phyloP scores from a whole-genome alignment of 2,329 filamentous ascomycete genomes.

The Fusarium tupiense region DNA sequence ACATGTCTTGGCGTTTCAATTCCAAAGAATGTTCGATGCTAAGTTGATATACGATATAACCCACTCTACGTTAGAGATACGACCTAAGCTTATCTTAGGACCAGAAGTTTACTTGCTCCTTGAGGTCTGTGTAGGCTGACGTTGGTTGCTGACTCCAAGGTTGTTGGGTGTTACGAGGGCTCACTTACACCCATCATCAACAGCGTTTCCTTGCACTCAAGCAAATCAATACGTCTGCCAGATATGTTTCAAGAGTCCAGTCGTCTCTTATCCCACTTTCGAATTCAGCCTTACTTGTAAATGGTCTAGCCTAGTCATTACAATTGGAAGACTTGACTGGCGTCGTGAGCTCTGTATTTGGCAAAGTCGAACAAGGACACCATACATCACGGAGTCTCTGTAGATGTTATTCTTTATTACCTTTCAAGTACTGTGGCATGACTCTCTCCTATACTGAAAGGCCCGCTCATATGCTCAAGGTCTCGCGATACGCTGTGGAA shows the following conservation, averaged over 20 bases:
- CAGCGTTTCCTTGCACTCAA: neutral
- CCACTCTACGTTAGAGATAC: neutral
- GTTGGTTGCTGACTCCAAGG: neutral
- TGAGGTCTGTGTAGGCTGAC: neutral
- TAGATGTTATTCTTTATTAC: neutral
- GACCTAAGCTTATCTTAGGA: neutral
- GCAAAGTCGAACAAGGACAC: neutral
- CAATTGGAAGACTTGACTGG: neutral
- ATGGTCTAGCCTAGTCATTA: too few species aligned
- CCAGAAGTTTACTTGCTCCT: neutral
- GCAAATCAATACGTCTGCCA: neutral
- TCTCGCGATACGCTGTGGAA: neutral
- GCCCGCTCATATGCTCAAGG: neutral
- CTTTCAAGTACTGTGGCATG: neutral
- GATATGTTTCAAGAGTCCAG: neutral
- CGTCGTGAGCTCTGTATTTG: neutral
- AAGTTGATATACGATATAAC: neutral
- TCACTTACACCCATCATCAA: neutral
- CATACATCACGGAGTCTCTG: neutral
- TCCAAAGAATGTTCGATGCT: neutral
- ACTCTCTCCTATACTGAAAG: neutral
- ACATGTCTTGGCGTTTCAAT: slow-evolving; percentile 4
- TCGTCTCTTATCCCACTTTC: neutral
- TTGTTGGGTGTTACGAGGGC: neutral
- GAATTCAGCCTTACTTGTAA: neutral